These are phyloP conservation scores for Cyclospora cayetanensis DNA, from an alignment of 169 alveolate genomes.

Conservation along the genomic window DNA sequence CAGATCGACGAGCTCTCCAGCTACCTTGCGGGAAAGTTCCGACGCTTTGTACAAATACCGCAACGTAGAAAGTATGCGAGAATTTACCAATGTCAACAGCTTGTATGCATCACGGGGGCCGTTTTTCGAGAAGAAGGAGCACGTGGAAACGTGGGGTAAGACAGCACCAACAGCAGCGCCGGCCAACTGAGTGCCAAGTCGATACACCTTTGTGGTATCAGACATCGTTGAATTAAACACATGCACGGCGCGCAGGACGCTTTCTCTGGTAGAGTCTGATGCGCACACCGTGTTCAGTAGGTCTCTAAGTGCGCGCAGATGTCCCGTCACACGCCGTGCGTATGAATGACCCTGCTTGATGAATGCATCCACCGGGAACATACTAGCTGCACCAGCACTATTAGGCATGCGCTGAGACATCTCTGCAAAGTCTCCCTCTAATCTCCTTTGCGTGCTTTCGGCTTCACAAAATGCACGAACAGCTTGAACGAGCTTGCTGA, in stretches of 20 bases:
- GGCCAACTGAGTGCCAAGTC: conserved; percentile 2
- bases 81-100: conserved; percentile 3
- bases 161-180: conserved; percentile 12
- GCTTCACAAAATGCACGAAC: conserved; percentile 4
- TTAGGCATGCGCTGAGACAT: not conserved
- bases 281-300: not conserved
- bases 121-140: conserved; percentile 12
- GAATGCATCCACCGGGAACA: conserved; percentile 35
- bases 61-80: not conserved
- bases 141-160: not conserved
- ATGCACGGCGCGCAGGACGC: not conserved
- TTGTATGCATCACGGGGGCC: not conserved
- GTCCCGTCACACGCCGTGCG: not conserved
- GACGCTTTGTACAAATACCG: not conserved
- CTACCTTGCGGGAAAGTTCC: not conserved
- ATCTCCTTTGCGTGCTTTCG: not conserved
- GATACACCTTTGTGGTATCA: not conserved
- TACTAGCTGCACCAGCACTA: not conserved
- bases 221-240: not conserved
- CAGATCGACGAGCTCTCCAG: not conserved
- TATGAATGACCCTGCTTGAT: not conserved
- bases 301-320: not conserved
- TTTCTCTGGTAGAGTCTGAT: not conserved
- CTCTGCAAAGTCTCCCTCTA: not conserved
- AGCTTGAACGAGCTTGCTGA: not conserved